Base-by-base conservation (phyloP, 1,139 yeast genomes). In the Saccharomyces uvarum region DNA sequence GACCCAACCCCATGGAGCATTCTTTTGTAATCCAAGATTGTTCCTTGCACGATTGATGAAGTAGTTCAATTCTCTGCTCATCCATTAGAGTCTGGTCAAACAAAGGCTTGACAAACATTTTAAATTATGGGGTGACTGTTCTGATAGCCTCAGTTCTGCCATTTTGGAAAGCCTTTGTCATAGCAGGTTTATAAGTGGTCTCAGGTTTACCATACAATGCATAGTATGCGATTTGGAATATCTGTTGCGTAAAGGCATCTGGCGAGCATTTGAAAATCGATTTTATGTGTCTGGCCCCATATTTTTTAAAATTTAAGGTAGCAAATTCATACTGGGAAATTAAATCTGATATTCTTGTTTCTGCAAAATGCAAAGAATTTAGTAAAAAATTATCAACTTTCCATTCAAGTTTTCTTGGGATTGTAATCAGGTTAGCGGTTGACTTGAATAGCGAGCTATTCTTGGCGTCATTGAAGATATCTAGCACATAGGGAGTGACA, bases 61-160 rank as follows among this genome's bases (percentile, higher is more conserved):
- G 76, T 48, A 75, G 76, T 49, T 79, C 75, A 53, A 88, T 74
- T 67, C 90, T 88, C 49, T 82, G 84, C 26, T 73, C 70, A 49
- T 84, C 79, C 1, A 85, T 73, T 8, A 84, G 79, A 19, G 75
- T 71, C 50, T 84, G 81, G 65, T 88, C 95, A 68, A 91, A 87
- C 69, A 90, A 86, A 63, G 88, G 86, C 57, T 96, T 81, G 28
- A 88, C 96, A 74, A 88, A 90, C 52, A 80, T 77, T 66, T 86
- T 87, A 1, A 95, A 86, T 66, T 88, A 90, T 60, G 80, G 77
- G 11, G 95, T 83, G 2, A 89, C 97, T 0, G 95, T 80, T 63
- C 97, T 78, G 53, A 90, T 83, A 3, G 97, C 96, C 71, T 90
- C 97, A 0, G 97, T 90, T 68, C 97, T 79, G 14, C 97, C 97